Conservation (phyloP, 1,284 basidiomycete species). For the Rhodotorula sp. region DNA sequence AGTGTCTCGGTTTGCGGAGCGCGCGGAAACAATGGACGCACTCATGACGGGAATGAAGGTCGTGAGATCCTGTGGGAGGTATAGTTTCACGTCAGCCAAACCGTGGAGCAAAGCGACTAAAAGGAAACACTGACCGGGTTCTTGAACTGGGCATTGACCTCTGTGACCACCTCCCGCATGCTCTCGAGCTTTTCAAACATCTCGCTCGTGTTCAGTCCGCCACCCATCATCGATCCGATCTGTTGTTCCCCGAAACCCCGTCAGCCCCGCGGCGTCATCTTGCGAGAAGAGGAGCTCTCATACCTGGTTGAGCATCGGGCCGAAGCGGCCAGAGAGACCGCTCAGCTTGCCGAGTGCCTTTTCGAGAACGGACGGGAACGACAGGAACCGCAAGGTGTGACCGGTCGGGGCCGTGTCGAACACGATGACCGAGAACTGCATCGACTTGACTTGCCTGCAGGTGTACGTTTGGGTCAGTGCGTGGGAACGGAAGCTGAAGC, state of each 20-base stretch:
- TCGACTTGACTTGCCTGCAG: conserved; percentile 94
- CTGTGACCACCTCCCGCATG: conserved; percentile 95
- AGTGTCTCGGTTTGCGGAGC: not conserved
- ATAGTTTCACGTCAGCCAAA: not conserved
- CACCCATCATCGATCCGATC: conserved; percentile 95
- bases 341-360: conserved; percentile 96
- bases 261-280: not conserved
- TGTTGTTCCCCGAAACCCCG: conserved; percentile 47
- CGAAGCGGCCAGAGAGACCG: conserved; percentile 85
- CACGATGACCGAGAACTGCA: conserved; percentile 99
- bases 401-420: conserved; percentile 99
- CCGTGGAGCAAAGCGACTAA: not conserved
- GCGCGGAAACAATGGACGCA: not conserved
- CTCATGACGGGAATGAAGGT: conserved; percentile 55
- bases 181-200: conserved; percentile 90
- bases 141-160: conserved; percentile 99
- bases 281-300: conserved; percentile 18
- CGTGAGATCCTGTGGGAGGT: conserved; percentile 74
- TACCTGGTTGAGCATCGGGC: conserved; percentile 93
- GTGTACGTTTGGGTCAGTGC: not conserved
- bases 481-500: not conserved
- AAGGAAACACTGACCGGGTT: conserved; percentile 71
- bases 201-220: conserved; percentile 76
- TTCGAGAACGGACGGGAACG: conserved; percentile 95
- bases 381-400: conserved; percentile 95